Percentiles rank a stretch among this genome's conserved stretches.
Evolutionary conservation across 1,284 basidiomycete genomes (phyloP).

Genomic region (Trichosporon sp.): DNA sequence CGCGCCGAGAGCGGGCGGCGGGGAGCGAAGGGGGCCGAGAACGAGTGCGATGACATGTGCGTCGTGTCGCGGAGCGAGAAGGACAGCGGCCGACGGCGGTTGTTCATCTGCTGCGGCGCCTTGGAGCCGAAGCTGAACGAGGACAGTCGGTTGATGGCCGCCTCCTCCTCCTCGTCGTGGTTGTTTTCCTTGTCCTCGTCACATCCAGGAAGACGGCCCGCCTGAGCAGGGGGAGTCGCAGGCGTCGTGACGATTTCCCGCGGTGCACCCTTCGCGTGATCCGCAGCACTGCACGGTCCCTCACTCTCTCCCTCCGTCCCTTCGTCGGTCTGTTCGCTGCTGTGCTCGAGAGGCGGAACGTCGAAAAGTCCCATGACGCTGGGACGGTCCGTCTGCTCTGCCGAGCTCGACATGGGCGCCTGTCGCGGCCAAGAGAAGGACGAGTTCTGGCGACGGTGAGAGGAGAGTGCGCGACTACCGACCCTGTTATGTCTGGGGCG

Average conservation of each 20-base stretch:
- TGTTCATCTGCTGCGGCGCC: conserved; percentile 23
- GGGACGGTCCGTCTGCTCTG: conserved; percentile 16
- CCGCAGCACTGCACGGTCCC: conserved; percentile 11
- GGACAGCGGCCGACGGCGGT: conserved; percentile 28
- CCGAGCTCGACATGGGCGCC: conserved; percentile 15
- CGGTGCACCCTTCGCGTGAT: conserved; percentile 23
- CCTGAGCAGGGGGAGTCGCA: conserved; percentile 39
- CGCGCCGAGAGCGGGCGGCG: conserved; percentile 5
- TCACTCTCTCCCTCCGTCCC: conserved; percentile 20
- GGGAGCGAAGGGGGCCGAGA: conserved; percentile 12
- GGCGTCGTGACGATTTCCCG: conserved; percentile 44
- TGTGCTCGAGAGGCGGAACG: conserved; percentile 21
- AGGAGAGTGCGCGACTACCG: conserved; percentile 18
- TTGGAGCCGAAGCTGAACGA: conserved; percentile 51
- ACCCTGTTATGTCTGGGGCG: conserved; percentile 23
- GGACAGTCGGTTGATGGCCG: conserved; percentile 36
- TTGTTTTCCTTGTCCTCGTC: conserved; percentile 25
- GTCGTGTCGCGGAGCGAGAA: conserved; percentile 26
- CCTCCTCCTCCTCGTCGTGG: conserved; percentile 30
- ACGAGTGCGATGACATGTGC: conserved; percentile 19
- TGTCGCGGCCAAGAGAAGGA: conserved; percentile 29
- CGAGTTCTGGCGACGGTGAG: conserved; percentile 30
- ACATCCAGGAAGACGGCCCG: conserved; percentile 16
- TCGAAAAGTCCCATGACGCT: conserved; percentile 28
- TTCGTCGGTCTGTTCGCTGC: conserved; percentile 20